These are phyloP conservation scores for Inga oerstediana DNA, from an alignment of 306 rosid species.

Conservation along the genomic window DNA sequence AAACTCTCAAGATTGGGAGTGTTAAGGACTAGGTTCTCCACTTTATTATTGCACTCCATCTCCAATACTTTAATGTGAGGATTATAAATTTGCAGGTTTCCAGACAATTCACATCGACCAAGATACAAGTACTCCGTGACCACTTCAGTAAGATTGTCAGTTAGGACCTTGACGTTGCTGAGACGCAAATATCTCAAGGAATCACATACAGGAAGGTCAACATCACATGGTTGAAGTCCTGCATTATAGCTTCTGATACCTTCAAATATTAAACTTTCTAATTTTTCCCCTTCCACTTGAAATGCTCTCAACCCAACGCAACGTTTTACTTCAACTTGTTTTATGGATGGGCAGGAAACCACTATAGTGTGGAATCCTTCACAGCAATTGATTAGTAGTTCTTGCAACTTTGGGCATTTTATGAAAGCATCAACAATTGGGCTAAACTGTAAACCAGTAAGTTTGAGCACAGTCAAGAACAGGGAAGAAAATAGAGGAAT, in stretches of 20 bases:
- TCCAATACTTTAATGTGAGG: background rate
- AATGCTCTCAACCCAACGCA: background rate
- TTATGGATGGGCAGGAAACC: background rate
- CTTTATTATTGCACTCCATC: background rate
- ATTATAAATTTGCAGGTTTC: background rate
- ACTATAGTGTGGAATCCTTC: background rate
- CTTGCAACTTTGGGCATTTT: background rate
- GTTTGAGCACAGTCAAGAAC: background rate
- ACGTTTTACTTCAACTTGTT: background rate
- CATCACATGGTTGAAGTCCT: background rate
- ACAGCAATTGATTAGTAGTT: background rate
- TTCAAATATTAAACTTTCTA: background rate
- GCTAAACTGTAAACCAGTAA: background rate
- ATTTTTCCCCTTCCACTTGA: background rate
- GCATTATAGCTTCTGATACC: background rate
- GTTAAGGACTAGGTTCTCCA: background rate
- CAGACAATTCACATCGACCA: background rate
- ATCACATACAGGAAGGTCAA: background rate
- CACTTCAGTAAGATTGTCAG: background rate
- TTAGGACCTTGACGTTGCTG: background rate
- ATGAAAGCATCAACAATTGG: background rate
- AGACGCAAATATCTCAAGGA: background rate
- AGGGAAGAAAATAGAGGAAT: background rate
- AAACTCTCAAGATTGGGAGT: background rate
- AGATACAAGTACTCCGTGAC: background rate